These are phyloP conservation scores for Pichia scutulata DNA, from an alignment of 805 yeast genomes.

Conservation along the genomic window DNA sequence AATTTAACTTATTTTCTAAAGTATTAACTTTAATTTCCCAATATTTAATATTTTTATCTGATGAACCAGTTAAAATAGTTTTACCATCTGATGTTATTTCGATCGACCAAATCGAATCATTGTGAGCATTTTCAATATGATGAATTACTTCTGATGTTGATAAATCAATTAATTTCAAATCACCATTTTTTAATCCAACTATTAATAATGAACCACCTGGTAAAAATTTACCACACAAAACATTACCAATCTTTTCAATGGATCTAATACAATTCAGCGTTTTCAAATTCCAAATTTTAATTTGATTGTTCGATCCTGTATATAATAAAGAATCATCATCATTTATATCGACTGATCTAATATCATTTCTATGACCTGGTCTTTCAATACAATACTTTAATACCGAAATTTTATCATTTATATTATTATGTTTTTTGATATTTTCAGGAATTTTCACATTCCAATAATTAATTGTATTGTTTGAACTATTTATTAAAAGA, in stretches of 20 bases:
- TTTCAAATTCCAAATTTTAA: slow-evolving; percentile 81
- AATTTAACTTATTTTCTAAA: slow-evolving; percentile 39
- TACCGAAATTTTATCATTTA: slow-evolving; percentile 31
- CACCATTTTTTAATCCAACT: slow-evolving; percentile 84
- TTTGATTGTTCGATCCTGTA: slow-evolving; percentile 82
- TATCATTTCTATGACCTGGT: slow-evolving; percentile 85
- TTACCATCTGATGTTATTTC: slow-evolving; percentile 84
- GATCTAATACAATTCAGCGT: slow-evolving; percentile 75
- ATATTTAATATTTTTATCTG: slow-evolving; percentile 82
- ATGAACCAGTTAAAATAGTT: slow-evolving; percentile 82
- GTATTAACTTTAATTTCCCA: slow-evolving; percentile 84
- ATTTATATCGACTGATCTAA: slow-evolving; percentile 76
- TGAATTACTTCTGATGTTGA: slow-evolving; percentile 72
- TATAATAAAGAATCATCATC: slow-evolving; percentile 74
- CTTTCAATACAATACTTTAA: slow-evolving; percentile 57
- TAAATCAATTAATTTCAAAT: slow-evolving; percentile 75
- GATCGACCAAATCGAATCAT: slow-evolving; percentile 77
- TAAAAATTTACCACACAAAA: slow-evolving; percentile 68
- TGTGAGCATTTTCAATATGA: slow-evolving; percentile 66
- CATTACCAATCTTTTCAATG: slow-evolving; percentile 76
- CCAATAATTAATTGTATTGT: slow-evolving; percentile 71
- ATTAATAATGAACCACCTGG: slow-evolving; percentile 90
- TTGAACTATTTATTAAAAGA: slow-evolving; percentile 55
- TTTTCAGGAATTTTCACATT: slow-evolving; percentile 49
- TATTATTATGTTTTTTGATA: slow-evolving; percentile 39